These are phyloP conservation scores for Lichina pygmaea DNA, from an alignment of 495 filamentous ascomycete species.

Conservation along the genomic window DNA sequence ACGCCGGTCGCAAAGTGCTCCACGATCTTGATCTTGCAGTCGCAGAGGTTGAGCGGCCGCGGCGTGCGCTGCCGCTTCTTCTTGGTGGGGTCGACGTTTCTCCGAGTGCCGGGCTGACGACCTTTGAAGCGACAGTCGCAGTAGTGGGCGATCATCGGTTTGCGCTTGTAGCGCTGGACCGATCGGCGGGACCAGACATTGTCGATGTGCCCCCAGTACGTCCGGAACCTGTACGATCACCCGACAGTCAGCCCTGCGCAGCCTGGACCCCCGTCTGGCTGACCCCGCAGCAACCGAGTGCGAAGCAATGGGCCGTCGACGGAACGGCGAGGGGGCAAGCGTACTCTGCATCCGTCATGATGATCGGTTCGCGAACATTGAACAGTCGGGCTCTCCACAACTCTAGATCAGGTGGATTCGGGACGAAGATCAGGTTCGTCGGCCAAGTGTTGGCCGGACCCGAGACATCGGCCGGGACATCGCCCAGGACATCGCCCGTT, in stretches of 20 bases:
- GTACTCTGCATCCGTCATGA: slow-evolving; percentile 57
- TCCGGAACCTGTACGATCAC: slow-evolving; percentile 34
- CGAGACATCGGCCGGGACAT: too few relatives aligned
- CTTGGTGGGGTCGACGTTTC: slow-evolving; percentile 64
- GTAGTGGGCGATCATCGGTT: slow-evolving; percentile 63
- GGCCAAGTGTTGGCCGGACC: slow-evolving; percentile 10
- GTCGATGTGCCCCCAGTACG: slow-evolving; percentile 74
- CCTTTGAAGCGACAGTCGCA: slow-evolving; percentile 82
- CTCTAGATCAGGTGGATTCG: slow-evolving; percentile 40
- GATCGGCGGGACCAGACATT: slow-evolving; percentile 84
- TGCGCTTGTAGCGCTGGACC: slow-evolving; percentile 64
- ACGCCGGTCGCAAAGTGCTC: slow-evolving; percentile 33
- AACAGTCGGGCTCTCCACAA: slow-evolving; percentile 56
- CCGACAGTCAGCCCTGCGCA: slow-evolving; percentile 2
- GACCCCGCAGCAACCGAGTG: background rate
- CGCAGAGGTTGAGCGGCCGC: slow-evolving; percentile 53
- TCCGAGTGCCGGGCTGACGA: slow-evolving; percentile 56
- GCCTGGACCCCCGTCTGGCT: background rate
- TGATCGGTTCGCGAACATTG: slow-evolving; percentile 46
- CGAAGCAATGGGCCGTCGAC: background rate
- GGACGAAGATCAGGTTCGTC: slow-evolving; percentile 21
- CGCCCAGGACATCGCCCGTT: too few relatives aligned
- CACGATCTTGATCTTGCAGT: slow-evolving; percentile 83
- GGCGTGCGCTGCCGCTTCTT: slow-evolving; percentile 68
- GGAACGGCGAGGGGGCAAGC: slow-evolving; percentile 7